Percentiles rank a stretch among this genome's conserved stretches.
phyloP scores from a whole-genome alignment of 805 yeast species.

The Candida schatavii region DNA sequence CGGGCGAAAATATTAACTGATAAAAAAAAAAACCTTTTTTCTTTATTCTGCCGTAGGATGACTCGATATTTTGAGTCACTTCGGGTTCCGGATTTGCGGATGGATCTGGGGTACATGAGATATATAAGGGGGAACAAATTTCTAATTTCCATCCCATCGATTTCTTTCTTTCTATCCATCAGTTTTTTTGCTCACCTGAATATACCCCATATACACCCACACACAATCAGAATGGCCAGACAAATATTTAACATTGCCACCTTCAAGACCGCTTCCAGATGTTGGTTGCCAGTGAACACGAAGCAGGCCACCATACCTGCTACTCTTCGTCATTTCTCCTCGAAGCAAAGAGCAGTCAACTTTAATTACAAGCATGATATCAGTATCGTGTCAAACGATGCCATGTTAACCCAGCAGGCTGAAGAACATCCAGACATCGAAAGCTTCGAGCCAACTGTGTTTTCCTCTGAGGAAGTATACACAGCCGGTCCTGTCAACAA shows the following conservation, averaged over 20 bases:
- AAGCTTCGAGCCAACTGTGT: slow-evolving; percentile 37
- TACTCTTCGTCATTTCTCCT: slow-evolving; percentile 29
- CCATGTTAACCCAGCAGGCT: slow-evolving; percentile 15
- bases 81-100: slow-evolving; percentile 2
- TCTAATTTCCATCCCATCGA: not conserved
- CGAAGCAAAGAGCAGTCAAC: slow-evolving; percentile 34
- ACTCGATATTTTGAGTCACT: slow-evolving; percentile 2
- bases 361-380: slow-evolving; percentile 30
- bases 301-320: slow-evolving; percentile 6
- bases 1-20: not conserved
- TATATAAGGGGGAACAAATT: not conserved
- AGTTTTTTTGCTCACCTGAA: not conserved
- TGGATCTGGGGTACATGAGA: slow-evolving; percentile 2
- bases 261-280: slow-evolving; percentile 41
- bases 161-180: not conserved
- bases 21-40: not conserved
- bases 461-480: slow-evolving; percentile 39
- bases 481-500: slow-evolving; percentile 45
- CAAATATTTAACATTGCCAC: slow-evolving; percentile 32
- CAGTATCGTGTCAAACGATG: slow-evolving; percentile 35
- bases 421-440: slow-evolving; percentile 16
- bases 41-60: not conserved
- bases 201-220: not conserved
- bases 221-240: slow-evolving; percentile 12
- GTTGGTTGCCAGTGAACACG: slow-evolving; percentile 35